Evolutionary conservation across 2,329 filamentous ascomycete species (phyloP).

Genomic region (Botryosphaeria dothidea): DNA sequence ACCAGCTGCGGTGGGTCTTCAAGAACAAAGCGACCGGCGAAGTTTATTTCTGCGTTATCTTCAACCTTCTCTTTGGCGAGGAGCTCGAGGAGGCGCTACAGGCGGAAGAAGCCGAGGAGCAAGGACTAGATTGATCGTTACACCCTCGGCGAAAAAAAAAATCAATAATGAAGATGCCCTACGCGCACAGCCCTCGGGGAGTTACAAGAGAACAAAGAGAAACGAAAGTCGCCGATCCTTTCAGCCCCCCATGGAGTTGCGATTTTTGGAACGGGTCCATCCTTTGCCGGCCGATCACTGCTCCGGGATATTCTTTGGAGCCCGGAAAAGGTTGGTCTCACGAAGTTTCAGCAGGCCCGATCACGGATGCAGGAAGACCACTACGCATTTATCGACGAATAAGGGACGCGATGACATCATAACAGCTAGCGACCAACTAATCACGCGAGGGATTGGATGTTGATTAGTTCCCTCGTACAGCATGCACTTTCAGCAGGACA

Average conservation of each 20-base stretch:
- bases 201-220: background rate
- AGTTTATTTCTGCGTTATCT: constrained; percentile 47
- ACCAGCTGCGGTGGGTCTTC: constrained; percentile 48
- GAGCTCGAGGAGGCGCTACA: constrained; percentile 39
- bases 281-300: background rate
- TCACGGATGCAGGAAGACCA: background rate
- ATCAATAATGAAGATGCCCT: background rate
- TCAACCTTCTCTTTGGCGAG: constrained; percentile 47
- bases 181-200: background rate
- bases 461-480: background rate
- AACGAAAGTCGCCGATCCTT: background rate
- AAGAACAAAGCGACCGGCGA: constrained; percentile 45
- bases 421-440: background rate
- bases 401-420: constrained; percentile 2
- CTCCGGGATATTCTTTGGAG: background rate
- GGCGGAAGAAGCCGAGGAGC: constrained; percentile 24
- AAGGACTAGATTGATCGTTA: constrained; percentile 1
- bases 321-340: background rate
- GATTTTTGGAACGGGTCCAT: background rate
- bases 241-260: background rate
- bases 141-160: background rate
- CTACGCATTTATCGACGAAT: background rate
- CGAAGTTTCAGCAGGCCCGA: background rate
- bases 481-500: background rate
- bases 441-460: background rate